phyloP scores from a whole-genome alignment of 2,329 filamentous ascomycete species.

The Aspergillus sp. region DNA sequence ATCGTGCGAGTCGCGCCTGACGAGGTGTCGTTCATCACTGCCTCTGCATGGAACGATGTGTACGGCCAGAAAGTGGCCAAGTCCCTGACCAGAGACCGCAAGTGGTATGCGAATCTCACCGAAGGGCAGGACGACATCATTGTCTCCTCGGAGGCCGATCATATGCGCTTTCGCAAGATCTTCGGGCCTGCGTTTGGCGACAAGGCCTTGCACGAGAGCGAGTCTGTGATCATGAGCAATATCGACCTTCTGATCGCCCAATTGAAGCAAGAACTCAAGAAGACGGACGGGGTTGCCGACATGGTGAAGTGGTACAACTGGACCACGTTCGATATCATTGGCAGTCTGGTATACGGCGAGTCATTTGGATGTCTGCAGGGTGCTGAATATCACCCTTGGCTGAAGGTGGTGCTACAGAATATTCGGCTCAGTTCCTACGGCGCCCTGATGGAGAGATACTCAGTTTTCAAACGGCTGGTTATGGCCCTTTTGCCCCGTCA shows the following conservation, averaged over 20 bases:
- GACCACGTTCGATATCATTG: neutral
- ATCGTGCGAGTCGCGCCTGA: neutral
- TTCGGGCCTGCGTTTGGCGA: neutral
- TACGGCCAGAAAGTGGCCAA: neutral
- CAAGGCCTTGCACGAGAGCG: neutral
- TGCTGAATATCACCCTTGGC: neutral
- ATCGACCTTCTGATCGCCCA: neutral
- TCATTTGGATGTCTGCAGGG: neutral
- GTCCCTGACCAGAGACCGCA: neutral
- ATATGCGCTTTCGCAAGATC: neutral
- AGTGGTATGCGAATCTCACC: neutral
- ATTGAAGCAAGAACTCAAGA: neutral
- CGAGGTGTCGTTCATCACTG: neutral
- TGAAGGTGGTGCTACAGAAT: neutral
- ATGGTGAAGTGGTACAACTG: neutral
- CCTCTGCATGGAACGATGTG: neutral
- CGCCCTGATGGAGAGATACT: neutral
- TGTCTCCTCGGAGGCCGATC: neutral
- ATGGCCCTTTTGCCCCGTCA: neutral
- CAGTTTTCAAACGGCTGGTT: neutral
- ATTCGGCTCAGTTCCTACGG: neutral
- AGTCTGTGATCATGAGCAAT: neutral
- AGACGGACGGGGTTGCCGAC: slow-evolving; percentile 23
- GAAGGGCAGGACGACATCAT: neutral
- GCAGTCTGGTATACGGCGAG: neutral